These are phyloP conservation scores for Neophaeococcomyces mojaviensis DNA, from an alignment of 2,329 filamentous ascomycete species.

Conservation along the genomic window DNA sequence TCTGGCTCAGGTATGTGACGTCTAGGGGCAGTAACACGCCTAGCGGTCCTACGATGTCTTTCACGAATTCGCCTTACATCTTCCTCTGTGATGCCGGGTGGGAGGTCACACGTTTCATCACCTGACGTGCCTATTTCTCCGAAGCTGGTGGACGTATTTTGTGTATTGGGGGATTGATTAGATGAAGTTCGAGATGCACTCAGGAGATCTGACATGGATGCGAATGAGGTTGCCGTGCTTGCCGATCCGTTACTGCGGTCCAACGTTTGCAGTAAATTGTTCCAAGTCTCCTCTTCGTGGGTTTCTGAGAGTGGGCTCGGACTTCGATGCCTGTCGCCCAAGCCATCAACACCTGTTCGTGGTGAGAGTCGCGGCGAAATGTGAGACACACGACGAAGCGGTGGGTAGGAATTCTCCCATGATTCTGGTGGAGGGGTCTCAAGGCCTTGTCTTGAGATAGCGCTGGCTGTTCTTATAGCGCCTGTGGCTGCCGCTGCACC, in stretches of 20 bases:
- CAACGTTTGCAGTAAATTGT: conserved; percentile 70
- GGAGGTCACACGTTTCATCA: conserved; percentile 21
- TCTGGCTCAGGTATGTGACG: conserved; percentile 5
- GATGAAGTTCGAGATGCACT: conserved; percentile 23
- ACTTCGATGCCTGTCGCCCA: conserved; percentile 78
- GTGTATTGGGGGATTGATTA: conserved; percentile 39
- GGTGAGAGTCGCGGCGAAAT: conserved; percentile 18
- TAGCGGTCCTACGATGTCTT: conserved; percentile 12
- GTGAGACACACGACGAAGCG: conserved; percentile 29
- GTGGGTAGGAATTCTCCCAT: conserved; percentile 16
- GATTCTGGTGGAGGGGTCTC: conserved; percentile 16
- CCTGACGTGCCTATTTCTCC: conserved; percentile 17
- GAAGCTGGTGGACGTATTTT: conserved; percentile 32
- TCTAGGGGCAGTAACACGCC: conserved; percentile 4
- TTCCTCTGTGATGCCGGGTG: conserved; percentile 22
- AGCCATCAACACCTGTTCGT: conserved; percentile 51
- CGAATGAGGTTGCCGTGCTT: conserved; percentile 75
- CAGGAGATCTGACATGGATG: conserved; percentile 47
- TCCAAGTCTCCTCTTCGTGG: conserved; percentile 58
- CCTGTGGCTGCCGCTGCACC: conserved; percentile 4
- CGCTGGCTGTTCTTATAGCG: neutral
- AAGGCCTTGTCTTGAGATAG: conserved; percentile 10
- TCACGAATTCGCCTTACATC: conserved; percentile 21
- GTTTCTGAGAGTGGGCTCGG: conserved; percentile 49
- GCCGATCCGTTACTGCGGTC: conserved; percentile 74